phyloP scores from a whole-genome alignment of 2,329 filamentous ascomycete genomes.

The Aspergillus costaricaensis region DNA sequence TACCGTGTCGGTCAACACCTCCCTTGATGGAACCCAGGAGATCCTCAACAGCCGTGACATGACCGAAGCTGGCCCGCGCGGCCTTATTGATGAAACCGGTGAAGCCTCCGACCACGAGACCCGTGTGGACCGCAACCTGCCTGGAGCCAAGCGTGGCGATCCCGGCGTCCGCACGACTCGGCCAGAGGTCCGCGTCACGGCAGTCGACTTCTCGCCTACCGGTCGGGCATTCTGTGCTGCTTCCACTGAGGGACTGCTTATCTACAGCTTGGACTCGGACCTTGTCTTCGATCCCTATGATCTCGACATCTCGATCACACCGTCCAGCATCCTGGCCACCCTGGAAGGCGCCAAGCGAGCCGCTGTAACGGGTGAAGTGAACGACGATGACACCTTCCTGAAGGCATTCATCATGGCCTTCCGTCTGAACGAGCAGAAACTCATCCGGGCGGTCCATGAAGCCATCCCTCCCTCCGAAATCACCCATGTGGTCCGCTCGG shows the following conservation, averaged over 20 bases:
- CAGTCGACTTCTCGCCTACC: slow-evolving; percentile 83
- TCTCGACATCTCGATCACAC: slow-evolving; percentile 90
- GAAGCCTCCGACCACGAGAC: slow-evolving; percentile 89
- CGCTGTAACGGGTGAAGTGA: slow-evolving; percentile 50
- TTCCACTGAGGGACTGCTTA: slow-evolving; percentile 87
- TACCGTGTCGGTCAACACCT: slow-evolving; percentile 94
- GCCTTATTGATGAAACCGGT: slow-evolving; percentile 81
- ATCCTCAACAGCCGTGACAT: slow-evolving; percentile 91
- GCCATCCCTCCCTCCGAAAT: slow-evolving; percentile 75
- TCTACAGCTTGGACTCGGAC: slow-evolving; percentile 85
- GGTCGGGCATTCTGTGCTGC: slow-evolving; percentile 91
- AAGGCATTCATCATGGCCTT: slow-evolving; percentile 97
- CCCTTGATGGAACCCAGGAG: slow-evolving; percentile 92
- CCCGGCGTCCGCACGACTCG: slow-evolving; percentile 73
- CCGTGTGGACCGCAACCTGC: slow-evolving; percentile 74
- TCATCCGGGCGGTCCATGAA: slow-evolving; percentile 85
- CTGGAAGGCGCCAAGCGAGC: slow-evolving; percentile 52
- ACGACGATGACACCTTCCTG: slow-evolving; percentile 73
- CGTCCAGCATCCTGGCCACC: slow-evolving; percentile 77
- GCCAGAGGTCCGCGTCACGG: slow-evolving; percentile 81
- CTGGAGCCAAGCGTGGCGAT: slow-evolving; percentile 85
- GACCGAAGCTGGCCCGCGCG: slow-evolving; percentile 84
- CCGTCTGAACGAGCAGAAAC: slow-evolving; percentile 80
- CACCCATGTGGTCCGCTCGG: slow-evolving; percentile 70
- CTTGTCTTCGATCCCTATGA: slow-evolving; percentile 95